Evolutionary conservation across 345 rosid genomes (phyloP).

Genomic region (Eucalyptus urophylla): DNA sequence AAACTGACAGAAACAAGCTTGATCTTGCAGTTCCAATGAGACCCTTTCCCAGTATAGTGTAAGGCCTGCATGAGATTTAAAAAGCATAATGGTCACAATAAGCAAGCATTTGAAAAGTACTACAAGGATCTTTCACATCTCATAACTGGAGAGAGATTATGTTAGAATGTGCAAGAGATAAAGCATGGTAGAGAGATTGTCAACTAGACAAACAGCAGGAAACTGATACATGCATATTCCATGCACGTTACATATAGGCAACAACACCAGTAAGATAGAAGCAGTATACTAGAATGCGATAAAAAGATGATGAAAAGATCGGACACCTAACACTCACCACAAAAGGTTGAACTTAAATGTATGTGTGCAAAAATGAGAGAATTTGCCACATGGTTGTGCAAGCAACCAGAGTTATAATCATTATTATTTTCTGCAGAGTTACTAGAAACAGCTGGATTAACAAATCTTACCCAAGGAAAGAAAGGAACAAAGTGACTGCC

Average conservation of each 20-base stretch:
- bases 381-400: background rate
- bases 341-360: background rate
- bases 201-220: background rate
- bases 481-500: background rate
- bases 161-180: background rate
- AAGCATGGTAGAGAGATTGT: background rate
- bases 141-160: background rate
- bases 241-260: background rate
- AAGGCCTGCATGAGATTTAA: conserved; percentile 41
- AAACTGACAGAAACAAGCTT: conserved; percentile 78
- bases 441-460: background rate
- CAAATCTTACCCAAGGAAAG: background rate
- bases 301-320: background rate
- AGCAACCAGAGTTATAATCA: background rate
- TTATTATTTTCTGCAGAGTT: background rate
- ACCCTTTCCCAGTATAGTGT: conserved; percentile 59
- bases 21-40: conserved; percentile 89
- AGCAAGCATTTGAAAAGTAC: background rate
- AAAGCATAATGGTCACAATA: background rate
- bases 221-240: background rate
- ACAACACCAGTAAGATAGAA: background rate
- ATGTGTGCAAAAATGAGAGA: background rate
- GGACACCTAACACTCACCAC: background rate
- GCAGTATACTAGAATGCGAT: background rate
- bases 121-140: background rate